Base-by-base conservation (phyloP, 1,284 basidiomycete genomes). In the Coriolopsis trogii region DNA sequence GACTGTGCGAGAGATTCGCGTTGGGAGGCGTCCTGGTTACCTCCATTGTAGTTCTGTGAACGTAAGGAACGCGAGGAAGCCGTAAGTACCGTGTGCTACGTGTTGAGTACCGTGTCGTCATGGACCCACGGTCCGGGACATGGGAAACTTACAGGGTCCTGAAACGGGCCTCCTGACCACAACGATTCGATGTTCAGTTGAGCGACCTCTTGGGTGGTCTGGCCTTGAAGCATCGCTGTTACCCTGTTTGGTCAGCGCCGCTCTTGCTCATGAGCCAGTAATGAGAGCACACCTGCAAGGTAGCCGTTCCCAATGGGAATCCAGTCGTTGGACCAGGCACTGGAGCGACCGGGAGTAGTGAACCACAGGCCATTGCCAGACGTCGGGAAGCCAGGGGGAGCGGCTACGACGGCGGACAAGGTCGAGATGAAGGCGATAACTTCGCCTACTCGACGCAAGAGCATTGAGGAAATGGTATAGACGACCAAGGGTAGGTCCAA, bases 311-410 rank as follows among this genome's bases (percentile, higher is more conserved):
- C 88, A 24, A 89, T 70, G 2, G 88, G 87, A 18, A 89, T 73
- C 65, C 72, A 84, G 44, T 85, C 77, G 36, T 71, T 73, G 0
- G 74, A 70, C 87, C 87, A 89, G 8, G 47, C 50, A 26, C 76
- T 58, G 9, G 47, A 63, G 0, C 61, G 63, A 0, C 79, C 85
- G 0, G 80, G 76, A 7, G 73, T 55, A 8, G 68, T 78, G 60
- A 82, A 89, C 87, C 87, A 90, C 21, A 90, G 68, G 2, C 81
- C 85, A 66, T 90, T 89, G 12, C 87, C 87, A n/a, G 82, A 82
- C 3, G 70, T 59, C 1, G 87, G 88, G 62, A 90, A 88, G 8
- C 74, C 76, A 10, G 75, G 52, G 24, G 84, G 83, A 8, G 74
- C 67, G 20, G 64, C 56, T 12, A 52, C 37, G 2, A 41, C 57